phyloP scores from a whole-genome alignment of 495 filamentous ascomycete species.

The Aspergillus haitiensis region DNA sequence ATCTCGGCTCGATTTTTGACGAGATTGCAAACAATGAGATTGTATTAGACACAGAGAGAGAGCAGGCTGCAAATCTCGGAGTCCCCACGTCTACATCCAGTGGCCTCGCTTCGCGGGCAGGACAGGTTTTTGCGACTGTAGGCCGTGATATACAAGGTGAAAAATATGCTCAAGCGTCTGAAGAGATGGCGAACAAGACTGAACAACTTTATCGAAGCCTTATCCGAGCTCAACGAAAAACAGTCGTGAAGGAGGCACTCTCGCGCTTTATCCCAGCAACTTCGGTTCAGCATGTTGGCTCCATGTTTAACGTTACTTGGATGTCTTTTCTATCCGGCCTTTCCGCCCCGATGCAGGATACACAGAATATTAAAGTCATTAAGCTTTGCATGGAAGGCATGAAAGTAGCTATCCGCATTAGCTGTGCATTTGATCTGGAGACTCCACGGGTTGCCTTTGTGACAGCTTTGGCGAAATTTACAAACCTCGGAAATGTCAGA shows the following conservation, averaged over 20 bases:
- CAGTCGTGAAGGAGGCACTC: constrained; percentile 63
- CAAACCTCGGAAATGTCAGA: constrained; percentile 89
- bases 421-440: constrained; percentile 88
- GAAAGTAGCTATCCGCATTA: constrained; percentile 86
- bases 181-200: constrained; percentile 87
- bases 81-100: constrained; percentile 57
- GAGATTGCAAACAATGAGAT: constrained; percentile 93
- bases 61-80: constrained; percentile 75
- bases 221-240: constrained; percentile 79
- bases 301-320: constrained; percentile 99
- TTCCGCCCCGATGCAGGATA: constrained; percentile 87
- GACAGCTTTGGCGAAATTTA: constrained; percentile 86
- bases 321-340: constrained; percentile 97
- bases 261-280: constrained; percentile 86
- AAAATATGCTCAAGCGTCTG: constrained; percentile 88
- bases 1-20: constrained; percentile 83
- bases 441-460: constrained; percentile 93
- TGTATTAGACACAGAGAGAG: constrained; percentile 87
- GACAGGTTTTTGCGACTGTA: constrained; percentile 85
- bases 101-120: constrained; percentile 77
- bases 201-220: constrained; percentile 90
- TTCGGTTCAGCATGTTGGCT: constrained; percentile 89
- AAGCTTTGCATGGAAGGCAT: constrained; percentile 91
- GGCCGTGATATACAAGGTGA: constrained; percentile 91
- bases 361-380: constrained; percentile 86